phyloP scores from a whole-genome alignment of 305 asterid species.

The Rubia tinctorum region DNA sequence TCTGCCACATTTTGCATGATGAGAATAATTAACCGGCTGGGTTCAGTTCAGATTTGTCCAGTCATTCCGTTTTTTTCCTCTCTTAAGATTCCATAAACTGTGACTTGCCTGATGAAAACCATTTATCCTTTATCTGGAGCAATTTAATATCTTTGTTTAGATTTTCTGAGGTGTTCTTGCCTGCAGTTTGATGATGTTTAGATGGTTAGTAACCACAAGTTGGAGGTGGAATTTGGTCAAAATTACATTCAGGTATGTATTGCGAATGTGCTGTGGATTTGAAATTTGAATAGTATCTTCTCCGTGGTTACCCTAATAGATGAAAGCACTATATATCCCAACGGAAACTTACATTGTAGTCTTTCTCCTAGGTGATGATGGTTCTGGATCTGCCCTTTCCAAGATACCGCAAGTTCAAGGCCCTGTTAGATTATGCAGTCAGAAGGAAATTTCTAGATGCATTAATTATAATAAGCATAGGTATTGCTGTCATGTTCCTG shows the following conservation, averaged over 20 bases:
- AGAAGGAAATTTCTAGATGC: neutral
- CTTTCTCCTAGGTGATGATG: neutral
- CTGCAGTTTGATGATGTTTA: neutral
- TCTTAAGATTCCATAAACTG: neutral
- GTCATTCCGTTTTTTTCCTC: neutral
- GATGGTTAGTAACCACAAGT: neutral
- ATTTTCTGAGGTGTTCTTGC: neutral
- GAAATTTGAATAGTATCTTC: neutral
- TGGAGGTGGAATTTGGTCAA: neutral
- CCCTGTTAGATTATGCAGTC: neutral
- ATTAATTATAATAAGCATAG: neutral
- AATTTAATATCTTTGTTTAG: neutral
- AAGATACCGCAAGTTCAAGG: neutral
- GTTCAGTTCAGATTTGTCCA: neutral
- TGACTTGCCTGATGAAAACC: neutral
- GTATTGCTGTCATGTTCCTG: neutral
- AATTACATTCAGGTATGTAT: neutral
- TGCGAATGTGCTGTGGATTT: neutral
- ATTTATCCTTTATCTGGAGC: neutral
- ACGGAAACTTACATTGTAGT: neutral
- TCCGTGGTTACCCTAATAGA: neutral
- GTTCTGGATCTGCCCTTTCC: neutral
- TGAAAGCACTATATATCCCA: neutral
- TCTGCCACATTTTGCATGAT: neutral
- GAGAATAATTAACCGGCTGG: neutral